Conservation (phyloP, 805 yeast species). For the Priceomyces melissophilus region DNA sequence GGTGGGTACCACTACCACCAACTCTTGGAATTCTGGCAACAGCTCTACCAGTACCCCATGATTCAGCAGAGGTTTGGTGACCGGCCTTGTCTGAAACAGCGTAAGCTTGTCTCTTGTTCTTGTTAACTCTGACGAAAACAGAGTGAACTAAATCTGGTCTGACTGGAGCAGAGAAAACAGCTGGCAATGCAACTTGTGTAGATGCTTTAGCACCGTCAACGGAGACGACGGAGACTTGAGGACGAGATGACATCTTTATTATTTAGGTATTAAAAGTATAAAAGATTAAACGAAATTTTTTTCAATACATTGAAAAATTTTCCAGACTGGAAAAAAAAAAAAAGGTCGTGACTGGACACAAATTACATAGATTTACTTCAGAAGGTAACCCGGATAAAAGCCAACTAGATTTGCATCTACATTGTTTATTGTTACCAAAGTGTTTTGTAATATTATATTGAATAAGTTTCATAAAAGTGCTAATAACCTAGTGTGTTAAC, state of each 20-base stretch:
- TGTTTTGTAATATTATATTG: too few species aligned
- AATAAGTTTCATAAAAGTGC: too few species aligned
- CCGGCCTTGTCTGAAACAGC: slow-evolving; percentile 99
- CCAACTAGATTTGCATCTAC: too few species aligned
- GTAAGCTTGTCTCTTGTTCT: slow-evolving; percentile 99
- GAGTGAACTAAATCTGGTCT: slow-evolving; percentile 99
- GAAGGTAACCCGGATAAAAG: too few species aligned
- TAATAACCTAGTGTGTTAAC: too few species aligned
- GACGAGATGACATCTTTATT: slow-evolving; percentile 61
- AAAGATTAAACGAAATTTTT: too few species aligned
- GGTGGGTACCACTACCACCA: slow-evolving; percentile 99
- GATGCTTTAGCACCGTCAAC: slow-evolving; percentile 83
- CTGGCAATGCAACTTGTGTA: slow-evolving; percentile 88
- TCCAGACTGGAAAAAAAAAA: too few species aligned
- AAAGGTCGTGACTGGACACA: too few species aligned
- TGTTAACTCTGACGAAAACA: slow-evolving; percentile 97
- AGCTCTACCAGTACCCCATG: slow-evolving; percentile 99
- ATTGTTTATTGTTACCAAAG: too few species aligned
- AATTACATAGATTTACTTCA: too few species aligned
- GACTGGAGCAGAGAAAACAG: slow-evolving; percentile 99
- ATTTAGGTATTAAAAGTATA: not conserved
- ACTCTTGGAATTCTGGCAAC: slow-evolving; percentile 99
- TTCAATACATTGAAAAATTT: too few species aligned
- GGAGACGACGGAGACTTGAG: slow-evolving; percentile 95
- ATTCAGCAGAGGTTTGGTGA: slow-evolving; percentile 99